These are phyloP conservation scores for Botrytis squamosa DNA, from an alignment of 2,329 filamentous ascomycete species.

Conservation along the genomic window DNA sequence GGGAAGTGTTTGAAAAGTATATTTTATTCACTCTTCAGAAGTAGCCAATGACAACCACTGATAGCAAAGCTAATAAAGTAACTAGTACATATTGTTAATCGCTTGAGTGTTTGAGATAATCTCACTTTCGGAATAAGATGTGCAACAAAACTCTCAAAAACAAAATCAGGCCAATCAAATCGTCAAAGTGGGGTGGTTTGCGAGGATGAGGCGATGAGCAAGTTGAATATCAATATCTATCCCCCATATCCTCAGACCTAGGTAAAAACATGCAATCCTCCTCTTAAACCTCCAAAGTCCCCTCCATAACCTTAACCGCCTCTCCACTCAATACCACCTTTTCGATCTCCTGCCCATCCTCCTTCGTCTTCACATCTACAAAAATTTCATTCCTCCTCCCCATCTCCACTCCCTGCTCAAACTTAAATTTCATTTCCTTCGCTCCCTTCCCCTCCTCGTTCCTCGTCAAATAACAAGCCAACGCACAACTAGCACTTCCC, in stretches of 20 bases:
- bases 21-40: not conserved
- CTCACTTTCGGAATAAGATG: not conserved
- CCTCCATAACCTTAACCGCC: slow-evolving; percentile 33
- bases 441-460: slow-evolving; percentile 41
- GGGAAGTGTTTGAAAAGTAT: not conserved
- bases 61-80: not conserved
- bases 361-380: slow-evolving; percentile 28
- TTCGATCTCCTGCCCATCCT: slow-evolving; percentile 23
- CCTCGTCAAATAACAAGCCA: slow-evolving; percentile 55
- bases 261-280: too few relatives aligned
- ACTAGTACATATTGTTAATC: not conserved
- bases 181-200: not conserved
- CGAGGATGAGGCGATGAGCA: not conserved
- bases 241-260: not conserved
- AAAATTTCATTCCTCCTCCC: slow-evolving; percentile 42
- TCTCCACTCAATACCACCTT: slow-evolving; percentile 30
- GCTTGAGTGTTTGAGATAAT: not conserved
- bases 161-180: not conserved
- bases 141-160: not conserved
- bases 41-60: not conserved
- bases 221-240: not conserved
- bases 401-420: slow-evolving; percentile 69
- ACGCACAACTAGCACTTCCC: slow-evolving; percentile 59
- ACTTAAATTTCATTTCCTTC: slow-evolving; percentile 44
- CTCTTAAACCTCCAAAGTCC: slow-evolving; percentile 24